Evolutionary conservation across 2,329 filamentous ascomycete genomes (phyloP), one percentile per base, ranked within the genome.

Genomic region (Fusarium luffae): DNA sequence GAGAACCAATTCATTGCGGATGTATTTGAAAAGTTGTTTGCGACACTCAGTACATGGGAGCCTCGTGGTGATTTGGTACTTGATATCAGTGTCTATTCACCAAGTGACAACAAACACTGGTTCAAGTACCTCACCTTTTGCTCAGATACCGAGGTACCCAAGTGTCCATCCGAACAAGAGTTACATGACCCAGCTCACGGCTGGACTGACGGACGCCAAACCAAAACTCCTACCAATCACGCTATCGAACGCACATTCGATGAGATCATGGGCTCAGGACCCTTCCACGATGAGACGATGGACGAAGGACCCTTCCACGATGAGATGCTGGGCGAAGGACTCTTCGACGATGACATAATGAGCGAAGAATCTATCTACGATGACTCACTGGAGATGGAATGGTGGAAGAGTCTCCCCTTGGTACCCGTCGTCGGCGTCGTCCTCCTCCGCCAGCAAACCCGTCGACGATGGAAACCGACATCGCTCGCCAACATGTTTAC

Each of bases 11-110:
- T 75, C 14, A 54, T 54, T 12, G 21, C 14, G 30, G 16, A 23
- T 58, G 44, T 18, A 16, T 37, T 55, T 42, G 27, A 75, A 66
- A 68, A 63, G 55, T 58, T 81, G 32, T 77, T 81, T 51, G 69
- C 63, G 48, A 63, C 60, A 55, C 77, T 80, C 21, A 77, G 73
- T 72, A 34, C 46, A 66, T 80, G 76, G 77, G 74, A 79, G 62
- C 75, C 74, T 63, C 58, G 66, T n/a, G 64, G 76, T 54, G 69
- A 75, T 49, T 74, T 82, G 56, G 48, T 75, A 27, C 77, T 82
- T 41, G 80, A 81, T 72, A 77, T 81, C 32, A 80, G 77, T 61
- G 63, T 80, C 40, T 76, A 79, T 73, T 82, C 80, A 19, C 76
- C 75, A 12, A 80, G 78, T 56, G 79, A 81, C 49, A 70, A 67